These are phyloP conservation scores for Hypoxylon sp. DNA, from an alignment of 2,329 filamentous ascomycete species.

Conservation along the genomic window DNA sequence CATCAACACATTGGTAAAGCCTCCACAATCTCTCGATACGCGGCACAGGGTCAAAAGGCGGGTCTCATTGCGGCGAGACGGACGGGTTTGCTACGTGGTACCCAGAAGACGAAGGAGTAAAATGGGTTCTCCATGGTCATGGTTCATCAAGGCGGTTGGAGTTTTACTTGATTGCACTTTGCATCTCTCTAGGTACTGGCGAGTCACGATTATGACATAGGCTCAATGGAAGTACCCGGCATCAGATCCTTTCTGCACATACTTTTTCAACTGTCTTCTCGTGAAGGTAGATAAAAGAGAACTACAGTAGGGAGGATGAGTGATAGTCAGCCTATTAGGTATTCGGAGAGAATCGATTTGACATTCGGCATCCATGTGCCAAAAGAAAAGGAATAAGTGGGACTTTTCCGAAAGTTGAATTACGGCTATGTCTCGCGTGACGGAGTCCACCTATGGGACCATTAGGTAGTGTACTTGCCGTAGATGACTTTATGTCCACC, in stretches of 20 bases:
- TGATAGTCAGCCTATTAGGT: neutral
- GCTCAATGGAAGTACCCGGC: constrained; percentile 57
- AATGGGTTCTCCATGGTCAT: constrained; percentile 54
- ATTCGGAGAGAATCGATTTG: constrained; percentile 8
- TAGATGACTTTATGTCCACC: constrained; percentile 6
- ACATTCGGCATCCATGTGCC: constrained; percentile 9
- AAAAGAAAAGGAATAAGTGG: constrained; percentile 17
- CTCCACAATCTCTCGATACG: constrained; percentile 98
- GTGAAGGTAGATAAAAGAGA: constrained; percentile 30
- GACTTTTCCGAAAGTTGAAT: constrained; percentile 15
- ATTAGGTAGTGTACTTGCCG: neutral
- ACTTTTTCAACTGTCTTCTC: constrained; percentile 13
- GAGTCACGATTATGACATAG: constrained; percentile 55
- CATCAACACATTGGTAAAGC: constrained; percentile 99
- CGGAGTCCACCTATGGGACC: constrained; percentile 12
- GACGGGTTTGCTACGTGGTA: constrained; percentile 99
- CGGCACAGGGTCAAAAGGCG: constrained; percentile 98
- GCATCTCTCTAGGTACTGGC: constrained; percentile 67
- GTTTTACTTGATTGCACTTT: constrained; percentile 73
- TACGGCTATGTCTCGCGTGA: constrained; percentile 30
- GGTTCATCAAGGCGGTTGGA: constrained; percentile 71
- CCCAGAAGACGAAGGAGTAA: constrained; percentile 99
- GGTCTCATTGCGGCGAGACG: constrained; percentile 99
- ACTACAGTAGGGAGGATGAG: constrained; percentile 9
- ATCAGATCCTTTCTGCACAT: constrained; percentile 49